phyloP scores from a whole-genome alignment of 345 rosid species.

The Excoecaria agallocha region DNA sequence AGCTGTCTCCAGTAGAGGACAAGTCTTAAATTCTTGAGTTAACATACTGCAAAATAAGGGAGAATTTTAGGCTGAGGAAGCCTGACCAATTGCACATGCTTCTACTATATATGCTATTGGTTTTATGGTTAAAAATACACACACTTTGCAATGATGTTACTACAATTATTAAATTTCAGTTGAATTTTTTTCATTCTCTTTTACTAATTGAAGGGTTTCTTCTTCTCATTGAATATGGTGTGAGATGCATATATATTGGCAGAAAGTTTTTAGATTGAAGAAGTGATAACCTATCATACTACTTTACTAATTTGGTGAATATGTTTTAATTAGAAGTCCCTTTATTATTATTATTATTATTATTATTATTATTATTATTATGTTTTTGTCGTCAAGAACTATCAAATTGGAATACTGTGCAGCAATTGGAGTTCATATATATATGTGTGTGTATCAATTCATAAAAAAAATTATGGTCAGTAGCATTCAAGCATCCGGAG shows the following conservation, averaged over 20 bases:
- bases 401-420: not conserved
- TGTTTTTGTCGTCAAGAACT: not conserved
- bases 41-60: not conserved
- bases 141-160: not conserved
- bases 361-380: too few relatives aligned
- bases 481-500: not conserved
- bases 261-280: not conserved
- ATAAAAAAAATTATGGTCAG: not conserved
- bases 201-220: not conserved
- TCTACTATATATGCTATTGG: not conserved
- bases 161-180: not conserved
- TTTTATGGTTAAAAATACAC: not conserved
- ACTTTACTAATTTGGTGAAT: not conserved
- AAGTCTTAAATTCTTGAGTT: not conserved
- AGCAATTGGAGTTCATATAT: not conserved
- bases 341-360: too few relatives aligned
- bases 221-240: not conserved
- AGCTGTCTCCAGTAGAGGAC: not conserved
- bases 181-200: not conserved
- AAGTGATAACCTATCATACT: not conserved
- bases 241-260: not conserved
- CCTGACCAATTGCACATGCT: not conserved
- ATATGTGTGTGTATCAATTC: not conserved
- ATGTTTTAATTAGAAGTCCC: not conserved
- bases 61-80: not conserved